These are phyloP conservation scores for Dipteronia sinensis DNA, from an alignment of 345 rosid genomes.

Conservation along the genomic window DNA sequence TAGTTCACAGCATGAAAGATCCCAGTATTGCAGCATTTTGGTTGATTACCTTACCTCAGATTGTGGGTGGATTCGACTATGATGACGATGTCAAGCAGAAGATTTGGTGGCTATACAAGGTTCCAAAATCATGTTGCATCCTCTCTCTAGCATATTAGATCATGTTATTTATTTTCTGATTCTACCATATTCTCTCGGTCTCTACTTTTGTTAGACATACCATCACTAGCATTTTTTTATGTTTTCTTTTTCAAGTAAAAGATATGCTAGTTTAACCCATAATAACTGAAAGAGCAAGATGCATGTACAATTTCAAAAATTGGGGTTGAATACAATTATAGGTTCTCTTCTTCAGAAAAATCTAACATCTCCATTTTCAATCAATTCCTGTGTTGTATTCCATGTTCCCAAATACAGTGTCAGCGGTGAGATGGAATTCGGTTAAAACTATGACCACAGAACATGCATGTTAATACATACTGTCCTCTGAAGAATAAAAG, in stretches of 20 bases:
- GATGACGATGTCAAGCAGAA: constrained; percentile 88
- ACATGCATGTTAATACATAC: background rate
- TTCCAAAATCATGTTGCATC: constrained; percentile 21
- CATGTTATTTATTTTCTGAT: background rate
- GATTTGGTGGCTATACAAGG: constrained; percentile 96
- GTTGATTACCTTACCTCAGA: constrained; percentile 84
- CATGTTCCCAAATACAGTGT: no score
- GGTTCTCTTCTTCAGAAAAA: background rate
- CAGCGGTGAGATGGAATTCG: no score
- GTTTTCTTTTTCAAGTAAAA: background rate
- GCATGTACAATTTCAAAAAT: background rate
- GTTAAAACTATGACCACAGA: no score
- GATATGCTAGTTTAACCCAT: background rate
- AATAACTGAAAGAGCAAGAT: background rate
- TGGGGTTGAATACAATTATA: background rate
- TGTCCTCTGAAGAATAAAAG: background rate
- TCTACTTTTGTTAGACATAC: background rate
- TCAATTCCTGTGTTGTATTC: background rate
- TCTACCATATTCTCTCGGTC: background rate
- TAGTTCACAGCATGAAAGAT: constrained; percentile 92
- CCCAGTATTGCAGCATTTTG: constrained; percentile 97
- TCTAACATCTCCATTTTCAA: constrained; percentile 1
- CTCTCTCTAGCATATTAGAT: background rate
- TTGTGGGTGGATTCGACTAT: constrained; percentile 77
- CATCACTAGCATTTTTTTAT: background rate